A percentile compares a stretch with the other conserved stretches of the same genome.
Evolutionary conservation across 75 land plant species (phyloP).

Genomic region (Cunninghamia lanceolata): DNA sequence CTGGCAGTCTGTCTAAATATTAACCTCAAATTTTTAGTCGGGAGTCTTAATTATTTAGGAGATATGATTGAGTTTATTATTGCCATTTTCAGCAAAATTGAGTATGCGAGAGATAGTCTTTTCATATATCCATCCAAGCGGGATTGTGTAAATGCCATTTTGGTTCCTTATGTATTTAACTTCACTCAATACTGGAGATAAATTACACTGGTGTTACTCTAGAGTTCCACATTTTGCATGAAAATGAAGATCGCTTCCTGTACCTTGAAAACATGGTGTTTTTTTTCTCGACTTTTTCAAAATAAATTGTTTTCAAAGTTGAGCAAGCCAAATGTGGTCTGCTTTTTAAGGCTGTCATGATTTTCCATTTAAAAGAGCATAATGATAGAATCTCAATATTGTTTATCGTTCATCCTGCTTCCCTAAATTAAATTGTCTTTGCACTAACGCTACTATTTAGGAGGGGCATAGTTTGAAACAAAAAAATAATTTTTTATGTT

Average conservation of each 20-base stretch:
- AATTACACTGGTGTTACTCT: background rate
- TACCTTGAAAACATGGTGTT: background rate
- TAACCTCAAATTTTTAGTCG: background rate
- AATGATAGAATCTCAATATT: background rate
- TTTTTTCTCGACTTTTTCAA: background rate
- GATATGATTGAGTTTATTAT: background rate
- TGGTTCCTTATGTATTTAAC: background rate
- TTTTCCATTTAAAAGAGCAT: background rate
- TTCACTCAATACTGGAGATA: background rate
- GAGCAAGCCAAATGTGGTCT: background rate
- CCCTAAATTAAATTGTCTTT: background rate
- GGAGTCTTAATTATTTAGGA: background rate
- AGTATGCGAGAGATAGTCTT: background rate
- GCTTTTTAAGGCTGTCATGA: background rate
- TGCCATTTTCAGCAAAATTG: slow-evolving; percentile 1
- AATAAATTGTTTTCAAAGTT: background rate
- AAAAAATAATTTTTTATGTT: background rate
- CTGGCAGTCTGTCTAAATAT: background rate
- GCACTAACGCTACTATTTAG: background rate
- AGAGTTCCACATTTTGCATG: background rate
- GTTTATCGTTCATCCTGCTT: background rate
- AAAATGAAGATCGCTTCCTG: background rate
- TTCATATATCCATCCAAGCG: background rate
- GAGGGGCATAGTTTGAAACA: background rate
- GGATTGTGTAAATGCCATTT: background rate